These are phyloP conservation scores for Russula brevipes DNA, from an alignment of 768 basidiomycete genomes.

Conservation along the genomic window DNA sequence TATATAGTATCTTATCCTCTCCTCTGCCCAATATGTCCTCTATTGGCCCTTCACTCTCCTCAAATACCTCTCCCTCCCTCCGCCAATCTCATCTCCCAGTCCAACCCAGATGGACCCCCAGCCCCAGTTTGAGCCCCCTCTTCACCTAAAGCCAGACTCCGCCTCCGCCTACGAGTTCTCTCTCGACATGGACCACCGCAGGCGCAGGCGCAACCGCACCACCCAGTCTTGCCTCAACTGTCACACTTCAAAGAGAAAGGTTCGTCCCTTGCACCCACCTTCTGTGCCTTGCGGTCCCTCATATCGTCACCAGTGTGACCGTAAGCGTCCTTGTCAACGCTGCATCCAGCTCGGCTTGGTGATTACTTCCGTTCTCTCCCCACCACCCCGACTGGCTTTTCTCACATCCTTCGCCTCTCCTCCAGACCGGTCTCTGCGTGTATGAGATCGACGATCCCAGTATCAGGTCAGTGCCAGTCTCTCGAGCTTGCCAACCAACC, in stretches of 20 bases:
- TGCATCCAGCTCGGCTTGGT: constrained; percentile 89
- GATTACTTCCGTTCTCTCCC: constrained; percentile 20
- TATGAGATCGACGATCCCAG: constrained; percentile 92
- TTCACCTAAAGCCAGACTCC: constrained; percentile 44
- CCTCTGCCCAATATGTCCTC: constrained; percentile 11
- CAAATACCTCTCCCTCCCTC: constrained; percentile 19
- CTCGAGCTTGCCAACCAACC: background rate
- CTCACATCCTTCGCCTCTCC: constrained; percentile 8
- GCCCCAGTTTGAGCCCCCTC: constrained; percentile 14
- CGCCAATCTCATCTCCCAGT: constrained; percentile 23
- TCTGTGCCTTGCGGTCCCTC: constrained; percentile 12
- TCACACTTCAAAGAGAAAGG: constrained; percentile 93
- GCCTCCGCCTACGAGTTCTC: constrained; percentile 38
- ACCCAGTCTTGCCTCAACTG: constrained; percentile 85
- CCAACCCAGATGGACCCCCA: constrained; percentile 34
- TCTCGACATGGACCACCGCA: constrained; percentile 69
- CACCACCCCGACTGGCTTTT: constrained; percentile 18
- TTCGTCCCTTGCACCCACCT: constrained; percentile 32
- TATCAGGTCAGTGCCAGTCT: constrained; percentile 48
- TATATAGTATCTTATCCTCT: constrained; percentile 14
- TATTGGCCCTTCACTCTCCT: constrained; percentile 17
- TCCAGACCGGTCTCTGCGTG: constrained; percentile 85
- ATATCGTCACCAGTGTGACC: constrained; percentile 61
- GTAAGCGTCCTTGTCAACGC: constrained; percentile 85
- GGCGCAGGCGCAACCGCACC: constrained; percentile 84